These are phyloP conservation scores for Starmerella khaoyaiensis DNA, from an alignment of 805 yeast genomes.

Conservation along the genomic window DNA sequence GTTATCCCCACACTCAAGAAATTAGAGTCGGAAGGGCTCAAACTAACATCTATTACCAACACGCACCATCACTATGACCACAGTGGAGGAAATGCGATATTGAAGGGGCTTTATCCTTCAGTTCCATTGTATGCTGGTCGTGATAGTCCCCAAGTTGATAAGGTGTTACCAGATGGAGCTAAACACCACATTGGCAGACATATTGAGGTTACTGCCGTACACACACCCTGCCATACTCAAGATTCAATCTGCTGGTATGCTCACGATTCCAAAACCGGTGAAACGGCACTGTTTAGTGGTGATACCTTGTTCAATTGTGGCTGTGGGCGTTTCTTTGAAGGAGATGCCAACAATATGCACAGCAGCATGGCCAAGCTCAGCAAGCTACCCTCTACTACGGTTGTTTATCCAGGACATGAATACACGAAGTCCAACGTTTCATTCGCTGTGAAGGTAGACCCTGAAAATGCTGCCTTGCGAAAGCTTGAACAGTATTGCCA, in stretches of 20 bases:
- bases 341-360: conserved; percentile 71
- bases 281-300: conserved; percentile 80
- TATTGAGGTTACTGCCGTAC: conserved; percentile 61
- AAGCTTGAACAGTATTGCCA: conserved; percentile 40
- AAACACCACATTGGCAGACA: conserved; percentile 49
- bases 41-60: conserved; percentile 68
- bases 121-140: conserved; percentile 72
- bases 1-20: conserved; percentile 36
- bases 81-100: conserved; percentile 62
- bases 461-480: conserved; percentile 41
- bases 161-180: conserved; percentile 56
- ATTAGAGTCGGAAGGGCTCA: conserved; percentile 29
- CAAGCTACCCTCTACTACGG: conserved; percentile 51
- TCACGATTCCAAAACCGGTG: conserved; percentile 46
- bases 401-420: conserved; percentile 90
- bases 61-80: conserved; percentile 97
- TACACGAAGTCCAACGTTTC: conserved; percentile 72
- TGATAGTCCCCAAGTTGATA: conserved; percentile 60
- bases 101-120: conserved; percentile 30
- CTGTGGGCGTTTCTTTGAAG: conserved; percentile 95
- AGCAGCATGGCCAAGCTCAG: conserved; percentile 49
- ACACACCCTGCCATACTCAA: conserved; percentile 97
- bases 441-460: conserved; percentile 52
- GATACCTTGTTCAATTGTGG: conserved; percentile 92
- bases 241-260: conserved; percentile 86